Percentiles rank a stretch among this genome's conserved stretches.
Evolutionary conservation across 148 eudicot genomes (phyloP).

Genomic region (Nepenthes gracilis): DNA sequence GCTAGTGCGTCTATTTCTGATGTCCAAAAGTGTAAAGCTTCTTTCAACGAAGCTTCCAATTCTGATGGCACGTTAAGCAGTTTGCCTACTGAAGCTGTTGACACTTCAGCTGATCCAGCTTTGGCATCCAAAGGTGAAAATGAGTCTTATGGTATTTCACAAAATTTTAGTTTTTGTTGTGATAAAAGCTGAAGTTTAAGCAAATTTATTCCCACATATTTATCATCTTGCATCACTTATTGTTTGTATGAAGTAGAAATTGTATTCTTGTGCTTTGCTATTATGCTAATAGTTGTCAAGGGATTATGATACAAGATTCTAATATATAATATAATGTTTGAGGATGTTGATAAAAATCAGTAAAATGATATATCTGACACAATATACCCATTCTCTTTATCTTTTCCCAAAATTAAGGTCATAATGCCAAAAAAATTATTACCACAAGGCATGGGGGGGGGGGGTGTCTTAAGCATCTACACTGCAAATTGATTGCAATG

Average conservation of each 20-base stretch:
- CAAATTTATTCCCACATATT: background rate
- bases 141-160: slow-evolving; percentile 18
- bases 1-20: background rate
- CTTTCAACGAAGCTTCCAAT: background rate
- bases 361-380: too few species aligned
- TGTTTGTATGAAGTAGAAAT: background rate
- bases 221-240: background rate
- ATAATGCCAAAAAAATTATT: too few species aligned
- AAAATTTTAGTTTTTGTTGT: background rate
- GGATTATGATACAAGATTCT: too few species aligned
- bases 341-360: too few species aligned
- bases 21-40: background rate
- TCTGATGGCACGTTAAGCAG: background rate
- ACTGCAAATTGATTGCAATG: too few species aligned
- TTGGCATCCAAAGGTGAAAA: slow-evolving; percentile 5
- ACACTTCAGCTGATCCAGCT: slow-evolving; percentile 8
- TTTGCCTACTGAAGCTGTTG: slow-evolving; percentile 2
- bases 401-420: too few species aligned
- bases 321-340: too few species aligned
- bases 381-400: too few species aligned
- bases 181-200: background rate
- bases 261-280: background rate
- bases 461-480: too few species aligned
- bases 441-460: too few species aligned
- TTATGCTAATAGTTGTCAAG: too few species aligned